Evolutionary conservation across 2,329 filamentous ascomycete species (phyloP).

Genomic region (Claviceps pazoutovae): DNA sequence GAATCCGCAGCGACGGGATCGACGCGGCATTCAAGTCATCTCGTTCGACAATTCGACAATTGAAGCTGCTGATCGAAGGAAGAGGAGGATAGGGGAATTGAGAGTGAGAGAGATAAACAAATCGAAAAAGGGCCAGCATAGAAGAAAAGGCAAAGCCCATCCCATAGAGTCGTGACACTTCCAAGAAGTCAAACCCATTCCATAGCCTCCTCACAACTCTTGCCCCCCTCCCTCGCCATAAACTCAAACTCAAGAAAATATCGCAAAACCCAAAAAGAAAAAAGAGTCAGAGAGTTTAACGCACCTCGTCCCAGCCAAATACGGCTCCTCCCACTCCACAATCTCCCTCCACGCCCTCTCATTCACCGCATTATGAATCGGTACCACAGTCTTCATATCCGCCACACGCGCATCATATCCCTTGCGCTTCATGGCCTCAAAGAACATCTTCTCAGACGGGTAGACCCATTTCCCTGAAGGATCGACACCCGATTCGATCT

Average conservation of each 20-base stretch:
- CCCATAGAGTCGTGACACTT: conserved; percentile 47
- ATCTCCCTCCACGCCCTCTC: conserved; percentile 94
- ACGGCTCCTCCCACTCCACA: conserved; percentile 70
- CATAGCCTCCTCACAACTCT: no score
- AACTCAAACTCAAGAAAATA: no score
- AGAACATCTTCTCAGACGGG: conserved; percentile 94
- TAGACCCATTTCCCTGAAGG: conserved; percentile 88
- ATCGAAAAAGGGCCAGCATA: background rate
- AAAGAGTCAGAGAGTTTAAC: conserved; percentile 6
- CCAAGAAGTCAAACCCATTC: conserved; percentile 27
- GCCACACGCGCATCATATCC: conserved; percentile 54
- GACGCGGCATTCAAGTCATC: no score
- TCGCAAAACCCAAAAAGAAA: no score
- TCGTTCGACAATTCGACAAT: no score
- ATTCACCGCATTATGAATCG: conserved; percentile 97
- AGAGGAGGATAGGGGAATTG: background rate
- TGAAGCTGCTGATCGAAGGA: background rate
- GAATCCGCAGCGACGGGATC: no score
- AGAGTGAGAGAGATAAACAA: background rate
- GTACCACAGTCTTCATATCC: conserved; percentile 86
- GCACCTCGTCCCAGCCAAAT: conserved; percentile 41
- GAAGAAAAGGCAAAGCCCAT: conserved; percentile 33
- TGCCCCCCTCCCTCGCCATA: no score
- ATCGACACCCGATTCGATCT: conserved; percentile 63
- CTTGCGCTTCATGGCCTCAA: conserved; percentile 91